Base-by-base conservation (phyloP, 2,329 filamentous ascomycete species). In the Cytospora piceicola region DNA sequence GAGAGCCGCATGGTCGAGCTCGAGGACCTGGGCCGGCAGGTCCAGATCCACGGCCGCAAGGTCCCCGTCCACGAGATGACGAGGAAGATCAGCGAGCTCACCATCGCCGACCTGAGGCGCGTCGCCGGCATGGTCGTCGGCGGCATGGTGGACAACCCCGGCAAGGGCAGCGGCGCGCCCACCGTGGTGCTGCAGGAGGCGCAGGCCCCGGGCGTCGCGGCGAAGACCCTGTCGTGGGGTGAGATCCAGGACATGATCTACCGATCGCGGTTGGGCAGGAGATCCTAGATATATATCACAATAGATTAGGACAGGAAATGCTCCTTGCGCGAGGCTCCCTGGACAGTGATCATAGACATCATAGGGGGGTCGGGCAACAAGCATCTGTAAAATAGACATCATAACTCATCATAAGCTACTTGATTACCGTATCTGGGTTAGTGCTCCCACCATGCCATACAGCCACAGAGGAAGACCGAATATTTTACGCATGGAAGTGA, bases 1-100 rank as follows among this genome's bases (percentile, higher is more conserved):
- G 95, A 99, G 81, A 93, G 89, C 71, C 86, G 95, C 67, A 97
- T 99, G 93, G 93, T 99, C 12, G 95, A 98, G 80, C 85, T 99
- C 8, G 95, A 99, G 79, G 95, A 99, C 76, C 84, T 99, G 0
- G 95, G 95, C 27, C 83, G 95, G 69, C 94, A 97, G 77, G 93
- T 99, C 14, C 95, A 98, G 81, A 92, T 97, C n/a, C 94, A 98
- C 75, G 95, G 94, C 27, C 87, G 88, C 70, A 97, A 97, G 80
- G 87, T 98, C 8, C 91, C 94, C 1, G 94, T 97, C 9, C 87
- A 88, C 70, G 94, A 98, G 75, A 98, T 99, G 94, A 97, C 94
- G 75, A 82, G 81, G 59, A 88, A 89, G 74, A 99, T 99, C 70
- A 92, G 97, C 74, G 83, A 82, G 7, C 81, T 99, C 64, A 96